phyloP scores from a whole-genome alignment of 192 early-diverging fungal genomes.

The Rhizoclosmatium sp. region DNA sequence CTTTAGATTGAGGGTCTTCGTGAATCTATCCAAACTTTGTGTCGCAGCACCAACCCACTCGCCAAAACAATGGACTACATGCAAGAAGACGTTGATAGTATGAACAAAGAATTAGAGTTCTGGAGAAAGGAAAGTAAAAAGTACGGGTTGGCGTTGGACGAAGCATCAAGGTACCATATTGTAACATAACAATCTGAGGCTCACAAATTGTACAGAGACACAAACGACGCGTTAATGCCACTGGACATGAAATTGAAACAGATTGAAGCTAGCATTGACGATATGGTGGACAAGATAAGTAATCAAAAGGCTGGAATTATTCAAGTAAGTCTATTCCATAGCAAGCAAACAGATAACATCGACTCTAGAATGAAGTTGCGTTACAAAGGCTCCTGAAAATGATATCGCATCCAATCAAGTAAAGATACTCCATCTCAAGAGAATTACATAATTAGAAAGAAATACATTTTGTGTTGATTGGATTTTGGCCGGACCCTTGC shows the following conservation, averaged over 20 bases:
- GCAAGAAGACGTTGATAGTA: constrained; percentile 68
- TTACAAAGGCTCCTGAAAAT: constrained; percentile 26
- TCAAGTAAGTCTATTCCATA: constrained; percentile 34
- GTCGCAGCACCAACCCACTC: constrained; percentile 61
- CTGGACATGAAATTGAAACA: constrained; percentile 50
- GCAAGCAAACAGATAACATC: not conserved
- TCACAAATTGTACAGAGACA: constrained; percentile 39
- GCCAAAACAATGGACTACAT: constrained; percentile 66
- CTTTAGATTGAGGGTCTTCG: constrained; percentile 55
- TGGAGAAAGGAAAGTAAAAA: constrained; percentile 57
- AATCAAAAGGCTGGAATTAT: constrained; percentile 57
- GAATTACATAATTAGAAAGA: constrained; percentile 1
- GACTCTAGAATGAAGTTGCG: constrained; percentile 31
- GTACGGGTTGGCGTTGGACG: constrained; percentile 43
- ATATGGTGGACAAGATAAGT: constrained; percentile 59
- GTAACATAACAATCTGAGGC: not conserved
- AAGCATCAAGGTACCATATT: constrained; percentile 43
- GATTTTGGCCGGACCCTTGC: too few species aligned
- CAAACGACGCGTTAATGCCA: constrained; percentile 47
- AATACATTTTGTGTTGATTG: not conserved
- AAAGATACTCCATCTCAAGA: not conserved
- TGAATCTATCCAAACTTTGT: constrained; percentile 59
- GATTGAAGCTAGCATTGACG: constrained; percentile 57
- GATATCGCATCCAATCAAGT: constrained; percentile 32
- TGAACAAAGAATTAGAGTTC: constrained; percentile 64